Conservation (phyloP, 2,329 filamentous ascomycete species). For the Alternaria tenuissima region DNA sequence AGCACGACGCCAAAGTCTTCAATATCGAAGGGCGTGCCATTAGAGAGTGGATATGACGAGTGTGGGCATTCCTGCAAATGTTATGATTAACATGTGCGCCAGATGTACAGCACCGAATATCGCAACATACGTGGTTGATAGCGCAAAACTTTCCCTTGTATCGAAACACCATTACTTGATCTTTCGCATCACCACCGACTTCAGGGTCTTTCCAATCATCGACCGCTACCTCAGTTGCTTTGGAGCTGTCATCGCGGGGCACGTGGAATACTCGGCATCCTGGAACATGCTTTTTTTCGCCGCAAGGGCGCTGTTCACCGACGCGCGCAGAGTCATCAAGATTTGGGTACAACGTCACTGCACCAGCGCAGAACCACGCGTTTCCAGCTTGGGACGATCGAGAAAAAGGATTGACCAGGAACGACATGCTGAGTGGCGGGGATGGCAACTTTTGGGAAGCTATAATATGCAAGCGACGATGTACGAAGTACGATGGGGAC, state of each 20-base stretch:
- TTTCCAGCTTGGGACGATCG: constrained; percentile 29
- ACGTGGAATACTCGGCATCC: constrained; percentile 39
- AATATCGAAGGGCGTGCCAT: constrained; percentile 71
- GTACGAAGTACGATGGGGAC: background rate
- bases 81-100: background rate
- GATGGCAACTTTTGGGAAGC: background rate
- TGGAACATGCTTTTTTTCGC: constrained; percentile 15
- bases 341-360: constrained; percentile 30
- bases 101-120: too few relatives aligned
- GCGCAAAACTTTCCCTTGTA: constrained; percentile 72
- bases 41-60: constrained; percentile 70
- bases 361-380: constrained; percentile 37
- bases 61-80: constrained; percentile 64
- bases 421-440: constrained; percentile 21
- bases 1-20: constrained; percentile 74
- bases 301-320: constrained; percentile 27
- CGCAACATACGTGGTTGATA: constrained; percentile 67
- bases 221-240: constrained; percentile 26
- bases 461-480: constrained; percentile 2
- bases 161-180: constrained; percentile 72
- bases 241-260: constrained; percentile 31
- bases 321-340: constrained; percentile 22
- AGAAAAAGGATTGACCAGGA: constrained; percentile 32
- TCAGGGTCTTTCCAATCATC: constrained; percentile 39
- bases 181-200: constrained; percentile 44